Evolutionary conservation across 1,284 basidiomycete genomes (phyloP).

Genomic region (Fistulina hepatica): DNA sequence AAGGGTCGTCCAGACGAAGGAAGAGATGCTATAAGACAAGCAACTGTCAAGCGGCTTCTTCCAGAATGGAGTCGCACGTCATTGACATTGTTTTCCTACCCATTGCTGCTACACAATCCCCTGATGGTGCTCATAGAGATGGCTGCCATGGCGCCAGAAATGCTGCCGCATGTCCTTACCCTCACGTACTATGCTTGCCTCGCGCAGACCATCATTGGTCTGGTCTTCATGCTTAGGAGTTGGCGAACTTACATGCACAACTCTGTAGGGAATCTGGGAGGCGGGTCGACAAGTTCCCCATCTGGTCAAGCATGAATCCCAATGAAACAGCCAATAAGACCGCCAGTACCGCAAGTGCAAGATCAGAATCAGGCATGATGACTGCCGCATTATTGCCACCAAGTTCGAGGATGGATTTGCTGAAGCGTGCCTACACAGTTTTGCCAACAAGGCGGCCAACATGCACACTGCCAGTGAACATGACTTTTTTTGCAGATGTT

Average conservation of each 20-base stretch:
- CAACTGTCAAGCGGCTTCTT: conserved; percentile 76
- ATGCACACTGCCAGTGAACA: conserved; percentile 88
- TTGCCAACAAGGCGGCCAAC: conserved; percentile 80
- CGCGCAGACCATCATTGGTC: conserved; percentile 72
- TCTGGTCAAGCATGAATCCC: too few relatives aligned
- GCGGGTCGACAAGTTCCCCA: too few relatives aligned
- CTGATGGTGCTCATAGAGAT: conserved; percentile 81
- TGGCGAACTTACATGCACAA: too few relatives aligned
- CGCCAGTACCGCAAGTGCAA: conserved; percentile 77
- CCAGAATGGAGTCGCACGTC: conserved; percentile 85
- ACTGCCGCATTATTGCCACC: conserved; percentile 89
- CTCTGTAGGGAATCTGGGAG: too few relatives aligned
- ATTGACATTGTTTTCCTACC: conserved; percentile 62
- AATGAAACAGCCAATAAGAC: conserved; percentile 91
- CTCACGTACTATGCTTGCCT: conserved; percentile 85
- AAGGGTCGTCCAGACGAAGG: conserved; percentile 58
- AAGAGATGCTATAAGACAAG: conserved; percentile 63
- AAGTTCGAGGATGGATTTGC: conserved; percentile 80
- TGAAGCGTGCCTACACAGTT: conserved; percentile 71
- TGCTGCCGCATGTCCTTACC: conserved; percentile 75
- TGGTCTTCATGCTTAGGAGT: conserved; percentile 71
- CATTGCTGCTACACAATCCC: conserved; percentile 78
- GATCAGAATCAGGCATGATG: conserved; percentile 88
- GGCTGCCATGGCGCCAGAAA: conserved; percentile 79
- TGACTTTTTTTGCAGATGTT: conserved; percentile 37